phyloP scores from a whole-genome alignment of 495 filamentous ascomycete genomes.

The Penicillium bialowiezense region DNA sequence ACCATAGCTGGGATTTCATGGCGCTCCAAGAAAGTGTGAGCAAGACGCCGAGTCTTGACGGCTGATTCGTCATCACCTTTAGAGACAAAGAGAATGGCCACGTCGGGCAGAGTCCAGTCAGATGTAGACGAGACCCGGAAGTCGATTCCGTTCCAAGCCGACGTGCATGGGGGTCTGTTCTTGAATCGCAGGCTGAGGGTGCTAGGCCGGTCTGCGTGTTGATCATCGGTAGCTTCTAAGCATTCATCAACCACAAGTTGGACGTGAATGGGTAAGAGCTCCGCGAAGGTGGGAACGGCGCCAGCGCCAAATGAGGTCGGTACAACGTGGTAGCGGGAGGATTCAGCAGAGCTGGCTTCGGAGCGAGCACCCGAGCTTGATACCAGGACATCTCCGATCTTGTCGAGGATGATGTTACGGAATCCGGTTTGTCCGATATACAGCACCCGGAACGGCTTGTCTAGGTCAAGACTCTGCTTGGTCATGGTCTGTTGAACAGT shows the following conservation, averaged over 20 bases:
- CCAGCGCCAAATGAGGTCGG: constrained; percentile 66
- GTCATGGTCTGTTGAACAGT: constrained; percentile 73
- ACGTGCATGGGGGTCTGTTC: constrained; percentile 47
- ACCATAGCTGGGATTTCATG: constrained; percentile 66
- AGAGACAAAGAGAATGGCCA: constrained; percentile 67
- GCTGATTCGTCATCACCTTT: constrained; percentile 47
- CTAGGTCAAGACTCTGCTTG: constrained; percentile 56
- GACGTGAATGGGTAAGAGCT: constrained; percentile 72
- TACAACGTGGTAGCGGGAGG: constrained; percentile 70
- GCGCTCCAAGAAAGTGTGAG: constrained; percentile 61
- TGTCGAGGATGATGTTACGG: constrained; percentile 69
- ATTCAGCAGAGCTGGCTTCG: constrained; percentile 46
- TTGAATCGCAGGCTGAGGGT: constrained; percentile 58
- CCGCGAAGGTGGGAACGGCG: constrained; percentile 56
- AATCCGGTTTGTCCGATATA: constrained; percentile 63
- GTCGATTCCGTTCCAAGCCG: constrained; percentile 44
- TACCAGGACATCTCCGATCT: constrained; percentile 64
- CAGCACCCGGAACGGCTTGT: constrained; percentile 66
- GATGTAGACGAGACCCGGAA: constrained; percentile 44
- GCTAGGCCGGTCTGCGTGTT: constrained; percentile 37
- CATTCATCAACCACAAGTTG: constrained; percentile 77
- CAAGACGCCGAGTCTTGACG: constrained; percentile 50
- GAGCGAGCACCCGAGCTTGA: constrained; percentile 43
- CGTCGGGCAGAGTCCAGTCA: constrained; percentile 66
- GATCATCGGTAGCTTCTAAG: constrained; percentile 47